Conservation (phyloP, 1,284 basidiomycete species). For the Ceratobasidium sp. region DNA sequence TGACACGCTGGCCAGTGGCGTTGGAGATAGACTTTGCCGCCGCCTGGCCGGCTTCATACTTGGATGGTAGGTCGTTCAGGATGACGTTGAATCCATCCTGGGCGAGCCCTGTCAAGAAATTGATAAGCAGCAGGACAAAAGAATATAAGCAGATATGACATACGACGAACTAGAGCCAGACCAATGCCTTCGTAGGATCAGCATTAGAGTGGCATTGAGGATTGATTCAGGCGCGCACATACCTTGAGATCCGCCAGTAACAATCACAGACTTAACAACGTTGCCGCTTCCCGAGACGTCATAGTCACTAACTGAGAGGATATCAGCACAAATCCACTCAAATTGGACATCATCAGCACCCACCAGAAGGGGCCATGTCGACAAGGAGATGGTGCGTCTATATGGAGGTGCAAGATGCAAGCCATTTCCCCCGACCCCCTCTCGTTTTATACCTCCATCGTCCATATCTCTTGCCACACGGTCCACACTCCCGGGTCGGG, state of each 20-base stretch:
- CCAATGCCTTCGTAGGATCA: slow-evolving; percentile 50
- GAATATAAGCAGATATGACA: not conserved
- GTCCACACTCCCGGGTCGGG: not conserved
- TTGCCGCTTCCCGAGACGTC: not conserved
- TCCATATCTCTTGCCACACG: slow-evolving; percentile 7
- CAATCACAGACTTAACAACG: slow-evolving; percentile 46
- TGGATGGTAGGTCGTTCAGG: slow-evolving; percentile 51
- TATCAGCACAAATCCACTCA: not conserved
- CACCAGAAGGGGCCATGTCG: slow-evolving; percentile 22
- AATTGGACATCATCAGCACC: not conserved
- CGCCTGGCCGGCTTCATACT: slow-evolving; percentile 47
- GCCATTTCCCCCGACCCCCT: not conserved
- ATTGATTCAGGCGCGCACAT: not conserved
- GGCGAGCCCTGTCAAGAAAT: slow-evolving; percentile 48
- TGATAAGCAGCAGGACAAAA: not conserved
- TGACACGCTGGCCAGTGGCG: slow-evolving; percentile 47
- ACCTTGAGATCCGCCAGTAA: slow-evolving; percentile 50
- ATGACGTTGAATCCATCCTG: slow-evolving; percentile 55
- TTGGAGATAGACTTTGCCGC: slow-evolving; percentile 49
- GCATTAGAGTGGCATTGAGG: not conserved
- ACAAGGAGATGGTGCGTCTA: not conserved
- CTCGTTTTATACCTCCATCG: not conserved
- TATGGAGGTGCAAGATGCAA: not conserved
- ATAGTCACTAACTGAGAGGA: not conserved
- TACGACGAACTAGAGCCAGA: slow-evolving; percentile 52